These are phyloP conservation scores for Patellifolia procumbens DNA, from an alignment of 179 eudicot genomes.

Conservation along the genomic window DNA sequence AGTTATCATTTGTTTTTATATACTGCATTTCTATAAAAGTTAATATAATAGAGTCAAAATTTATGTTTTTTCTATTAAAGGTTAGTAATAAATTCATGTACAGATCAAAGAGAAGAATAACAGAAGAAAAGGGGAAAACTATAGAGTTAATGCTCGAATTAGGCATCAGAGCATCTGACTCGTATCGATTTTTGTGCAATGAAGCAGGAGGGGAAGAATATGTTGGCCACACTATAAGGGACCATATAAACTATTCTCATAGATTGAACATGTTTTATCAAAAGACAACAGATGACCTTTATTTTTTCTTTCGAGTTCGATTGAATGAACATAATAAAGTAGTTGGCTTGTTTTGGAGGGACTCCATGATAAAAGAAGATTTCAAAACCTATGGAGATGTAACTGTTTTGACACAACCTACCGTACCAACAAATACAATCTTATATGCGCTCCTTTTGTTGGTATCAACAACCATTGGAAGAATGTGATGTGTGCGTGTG, in stretches of 20 bases:
- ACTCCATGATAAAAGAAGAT: constrained; percentile 18
- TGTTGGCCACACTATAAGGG: not conserved
- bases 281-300: not conserved
- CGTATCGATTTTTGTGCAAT: not conserved
- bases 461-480: constrained; percentile 24
- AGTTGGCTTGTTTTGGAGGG: constrained; percentile 16
- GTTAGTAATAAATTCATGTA: too few relatives aligned
- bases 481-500: constrained; percentile 17
- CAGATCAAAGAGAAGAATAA: not conserved
- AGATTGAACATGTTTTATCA: not conserved
- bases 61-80: too few relatives aligned
- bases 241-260: not conserved
- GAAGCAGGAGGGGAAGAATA: not conserved
- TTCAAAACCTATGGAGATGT: not conserved
- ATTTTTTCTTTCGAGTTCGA: constrained; percentile 10
- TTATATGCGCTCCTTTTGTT: constrained; percentile 16
- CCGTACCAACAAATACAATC: constrained; percentile 8
- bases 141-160: not conserved
- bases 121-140: not conserved
- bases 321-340: not conserved
- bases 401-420: constrained; percentile 16
- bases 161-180: not conserved
- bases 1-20: too few relatives aligned
- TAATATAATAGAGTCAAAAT: too few relatives aligned
- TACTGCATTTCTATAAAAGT: too few relatives aligned